Base-by-base conservation (phyloP, 495 filamentous ascomycete species). In the Tuber microsphaerosporum region DNA sequence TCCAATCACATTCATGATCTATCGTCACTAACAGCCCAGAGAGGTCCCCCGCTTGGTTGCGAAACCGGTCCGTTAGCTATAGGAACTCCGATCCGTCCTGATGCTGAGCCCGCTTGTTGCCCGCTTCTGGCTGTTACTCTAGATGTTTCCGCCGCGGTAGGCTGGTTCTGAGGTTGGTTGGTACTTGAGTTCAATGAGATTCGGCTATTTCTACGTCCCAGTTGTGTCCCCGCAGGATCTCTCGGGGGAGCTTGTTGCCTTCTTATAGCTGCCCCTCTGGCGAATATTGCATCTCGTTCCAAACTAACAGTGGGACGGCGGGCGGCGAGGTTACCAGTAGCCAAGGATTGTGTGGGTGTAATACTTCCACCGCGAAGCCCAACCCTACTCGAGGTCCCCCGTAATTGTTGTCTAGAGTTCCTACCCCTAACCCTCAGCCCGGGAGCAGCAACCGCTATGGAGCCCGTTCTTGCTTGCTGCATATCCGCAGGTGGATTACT, bases 381-480 rank as follows among this genome's bases (percentile, higher is more conserved):
- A 48, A 77, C 77, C 0, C 80, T 74, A 19, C 72, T 77, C 10
- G 71, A 77, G 39, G 80, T 42, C 42, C 70, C 73, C 7, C 80
- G 71, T 20, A 81, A 74, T 44, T 80, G 78, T 37, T 81, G 74
- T 51, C 76, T 44, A 12, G 72, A 76, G 70, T 79, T 79, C 45
- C 79, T 68, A 39, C 43, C 70, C 31, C 75, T 74, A 41, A 78
- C 45, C n/a, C 79, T 70, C 77, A 6, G 42, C 43, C 68, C 81
- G 76, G 14, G 80, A 76, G 20, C 72, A 81, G 16, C 56, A 79
- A 42, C 51, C 73, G 73, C 71, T n/a, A 76, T 81, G 71, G 78
- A 71, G 14, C 75, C 74, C 22, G 72, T 46, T 17, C 77, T 70
- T 69, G 71, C 26, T 41, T 74, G 77, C 74, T 65, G 72, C 45